Evolutionary conservation across 2,329 filamentous ascomycete genomes (phyloP).

Genomic region (Sclerotinia glacialis): DNA sequence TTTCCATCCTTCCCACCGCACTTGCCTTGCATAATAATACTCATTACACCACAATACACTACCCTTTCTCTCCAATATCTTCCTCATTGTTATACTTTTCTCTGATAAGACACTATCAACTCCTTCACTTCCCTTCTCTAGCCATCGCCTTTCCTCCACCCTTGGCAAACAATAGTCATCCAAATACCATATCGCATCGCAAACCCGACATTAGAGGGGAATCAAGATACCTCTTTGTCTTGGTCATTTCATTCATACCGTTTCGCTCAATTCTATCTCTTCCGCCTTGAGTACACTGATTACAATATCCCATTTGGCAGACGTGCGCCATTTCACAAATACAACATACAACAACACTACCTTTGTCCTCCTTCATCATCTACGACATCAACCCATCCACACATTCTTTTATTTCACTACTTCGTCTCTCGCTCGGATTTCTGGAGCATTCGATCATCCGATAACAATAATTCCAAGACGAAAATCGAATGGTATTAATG

Average conservation of each 20-base stretch:
- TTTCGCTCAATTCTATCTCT: slow-evolving; percentile 9
- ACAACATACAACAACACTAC: slow-evolving; percentile 2
- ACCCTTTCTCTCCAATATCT: background rate
- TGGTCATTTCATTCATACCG: background rate
- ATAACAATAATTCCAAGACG: background rate
- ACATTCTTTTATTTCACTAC: slow-evolving; percentile 17
- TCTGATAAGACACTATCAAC: background rate
- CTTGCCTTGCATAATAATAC: background rate
- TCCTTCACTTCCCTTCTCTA: background rate
- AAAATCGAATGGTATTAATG: background rate
- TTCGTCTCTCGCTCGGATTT: background rate
- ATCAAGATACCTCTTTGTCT: background rate
- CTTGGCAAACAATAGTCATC: slow-evolving; percentile 1
- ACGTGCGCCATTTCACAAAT: slow-evolving; percentile 17
- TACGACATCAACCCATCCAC: background rate
- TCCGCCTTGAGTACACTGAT: slow-evolving; percentile 6
- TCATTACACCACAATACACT: background rate
- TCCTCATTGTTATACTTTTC: background rate
- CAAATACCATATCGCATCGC: slow-evolving; percentile 2
- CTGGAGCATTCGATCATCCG: slow-evolving; percentile 4
- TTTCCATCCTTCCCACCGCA: background rate
- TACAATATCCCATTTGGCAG: slow-evolving; percentile 5
- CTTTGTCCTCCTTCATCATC: background rate
- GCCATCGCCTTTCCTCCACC: background rate
- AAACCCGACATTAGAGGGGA: background rate